These are phyloP conservation scores for Termitomyces sp. DNA, from an alignment of 768 basidiomycete species.

Conservation along the genomic window DNA sequence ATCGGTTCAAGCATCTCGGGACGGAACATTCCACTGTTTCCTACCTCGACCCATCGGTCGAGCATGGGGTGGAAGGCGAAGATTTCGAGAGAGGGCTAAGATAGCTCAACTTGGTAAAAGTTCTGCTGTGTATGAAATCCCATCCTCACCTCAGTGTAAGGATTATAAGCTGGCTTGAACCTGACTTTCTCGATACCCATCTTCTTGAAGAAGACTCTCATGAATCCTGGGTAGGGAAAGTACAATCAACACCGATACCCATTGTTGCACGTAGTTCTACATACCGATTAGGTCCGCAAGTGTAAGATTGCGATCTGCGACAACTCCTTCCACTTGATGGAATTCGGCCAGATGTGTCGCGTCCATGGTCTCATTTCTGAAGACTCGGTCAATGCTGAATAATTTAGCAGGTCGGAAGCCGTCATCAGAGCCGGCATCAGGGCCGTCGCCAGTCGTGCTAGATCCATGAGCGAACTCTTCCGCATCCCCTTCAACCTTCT, in stretches of 20 bases:
- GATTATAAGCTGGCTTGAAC: constrained; percentile 99
- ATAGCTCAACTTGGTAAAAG: constrained; percentile 1
- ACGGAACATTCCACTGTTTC: constrained; percentile 99
- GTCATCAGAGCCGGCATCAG: constrained; percentile 68
- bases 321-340: constrained; percentile 99
- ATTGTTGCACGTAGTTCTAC: constrained; percentile 17
- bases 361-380: constrained; percentile 98
- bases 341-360: constrained; percentile 99
- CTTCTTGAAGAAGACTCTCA: constrained; percentile 97
- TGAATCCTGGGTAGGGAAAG: constrained; percentile 71
- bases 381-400: constrained; percentile 97
- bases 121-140: not conserved
- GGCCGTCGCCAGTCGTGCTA: constrained; percentile 30
- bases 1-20: constrained; percentile 99
- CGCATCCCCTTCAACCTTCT: constrained; percentile 42
- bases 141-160: constrained; percentile 82
- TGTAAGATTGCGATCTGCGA: constrained; percentile 90
- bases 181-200: constrained; percentile 93
- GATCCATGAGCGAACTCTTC: constrained; percentile 40
- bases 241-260: constrained; percentile 1
- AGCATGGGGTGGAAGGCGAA: constrained; percentile 97
- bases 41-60: constrained; percentile 95
- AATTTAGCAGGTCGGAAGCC: constrained; percentile 91
- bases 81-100: constrained; percentile 91
- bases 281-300: constrained; percentile 93